Percentiles rank a stretch among this genome's conserved stretches.
Evolutionary conservation across 2,329 filamentous ascomycete genomes (phyloP).

Genomic region (Cadophora sp.): DNA sequence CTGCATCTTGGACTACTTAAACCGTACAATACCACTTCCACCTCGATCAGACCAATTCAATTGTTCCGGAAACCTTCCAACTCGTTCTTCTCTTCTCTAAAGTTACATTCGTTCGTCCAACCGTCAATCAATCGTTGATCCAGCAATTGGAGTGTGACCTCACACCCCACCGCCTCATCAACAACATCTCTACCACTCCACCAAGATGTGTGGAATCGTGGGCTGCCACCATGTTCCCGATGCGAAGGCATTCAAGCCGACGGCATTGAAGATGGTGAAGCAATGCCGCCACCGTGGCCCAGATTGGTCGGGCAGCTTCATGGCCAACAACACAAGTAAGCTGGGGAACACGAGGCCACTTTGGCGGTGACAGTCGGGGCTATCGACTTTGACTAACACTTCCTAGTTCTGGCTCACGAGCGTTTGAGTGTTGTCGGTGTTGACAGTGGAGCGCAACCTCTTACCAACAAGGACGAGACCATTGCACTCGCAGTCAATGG

Average conservation of each 20-base stretch:
- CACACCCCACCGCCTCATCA: constrained; percentile 9
- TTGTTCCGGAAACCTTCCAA: constrained; percentile 2
- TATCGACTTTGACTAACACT: constrained; percentile 34
- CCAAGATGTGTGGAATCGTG: constrained; percentile 57
- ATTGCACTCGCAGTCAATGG: constrained; percentile 97
- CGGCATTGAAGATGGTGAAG: constrained; percentile 91
- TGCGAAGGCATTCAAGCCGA: constrained; percentile 96
- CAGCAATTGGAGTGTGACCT: constrained; percentile 2
- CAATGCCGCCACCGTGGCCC: constrained; percentile 97
- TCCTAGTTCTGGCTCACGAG: constrained; percentile 90
- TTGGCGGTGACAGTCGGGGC: not conserved
- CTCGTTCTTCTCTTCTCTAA: not conserved
- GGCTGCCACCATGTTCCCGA: constrained; percentile 94
- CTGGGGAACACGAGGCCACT: not conserved
- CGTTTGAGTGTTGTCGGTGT: constrained; percentile 92
- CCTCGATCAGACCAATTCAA: not conserved
- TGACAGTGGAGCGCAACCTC: constrained; percentile 95
- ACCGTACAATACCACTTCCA: not conserved
- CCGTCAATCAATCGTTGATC: constrained; percentile 2
- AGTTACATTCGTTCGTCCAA: not conserved
- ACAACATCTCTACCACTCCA: constrained; percentile 17
- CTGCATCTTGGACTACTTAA: constrained; percentile 2
- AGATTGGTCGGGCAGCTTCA: constrained; percentile 96
- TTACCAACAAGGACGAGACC: constrained; percentile 88
- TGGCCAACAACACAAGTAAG: constrained; percentile 90